These are phyloP conservation scores for Hypoxylon sp. DNA, from an alignment of 2,329 filamentous ascomycete species.

Conservation along the genomic window DNA sequence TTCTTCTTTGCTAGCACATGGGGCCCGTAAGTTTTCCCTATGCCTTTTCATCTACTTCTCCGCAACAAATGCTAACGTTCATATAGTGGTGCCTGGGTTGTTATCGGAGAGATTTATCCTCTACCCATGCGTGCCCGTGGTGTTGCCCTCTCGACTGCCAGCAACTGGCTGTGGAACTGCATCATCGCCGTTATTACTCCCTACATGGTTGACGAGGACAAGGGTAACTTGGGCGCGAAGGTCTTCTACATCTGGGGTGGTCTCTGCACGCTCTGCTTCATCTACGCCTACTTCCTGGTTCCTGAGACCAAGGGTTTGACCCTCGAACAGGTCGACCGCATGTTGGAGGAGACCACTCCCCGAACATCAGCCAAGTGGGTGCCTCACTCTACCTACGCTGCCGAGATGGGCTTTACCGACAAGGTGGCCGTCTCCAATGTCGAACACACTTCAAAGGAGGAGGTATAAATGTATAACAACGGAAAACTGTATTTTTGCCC, in stretches of 20 bases:
- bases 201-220: conserved; percentile 73
- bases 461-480: conserved; percentile 29
- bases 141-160: conserved; percentile 87
- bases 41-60: not conserved
- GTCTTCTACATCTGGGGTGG: conserved; percentile 84
- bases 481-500: conserved; percentile 1
- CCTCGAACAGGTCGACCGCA: conserved; percentile 85
- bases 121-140: conserved; percentile 90
- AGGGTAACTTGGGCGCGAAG: conserved; percentile 76
- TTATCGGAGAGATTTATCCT: conserved; percentile 93
- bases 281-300: conserved; percentile 81
- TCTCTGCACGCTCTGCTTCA: conserved; percentile 71
- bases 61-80: conserved; percentile 12
- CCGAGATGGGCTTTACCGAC: conserved; percentile 65
- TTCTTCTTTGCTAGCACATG: conserved; percentile 93
- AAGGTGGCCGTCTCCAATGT: conserved; percentile 48
- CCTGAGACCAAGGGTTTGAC: conserved; percentile 83
- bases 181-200: conserved; percentile 78
- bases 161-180: conserved; percentile 94
- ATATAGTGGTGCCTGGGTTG: conserved; percentile 75
- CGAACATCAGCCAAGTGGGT: conserved; percentile 83
- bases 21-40: conserved; percentile 65
- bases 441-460: conserved; percentile 45
- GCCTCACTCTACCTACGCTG: conserved; percentile 78
- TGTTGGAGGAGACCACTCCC: conserved; percentile 89